A percentile compares a stretch with the other conserved stretches of the same genome.
Conservation (phyloP, 106 monocot species). For the Dioscorea dumetorum region DNA sequence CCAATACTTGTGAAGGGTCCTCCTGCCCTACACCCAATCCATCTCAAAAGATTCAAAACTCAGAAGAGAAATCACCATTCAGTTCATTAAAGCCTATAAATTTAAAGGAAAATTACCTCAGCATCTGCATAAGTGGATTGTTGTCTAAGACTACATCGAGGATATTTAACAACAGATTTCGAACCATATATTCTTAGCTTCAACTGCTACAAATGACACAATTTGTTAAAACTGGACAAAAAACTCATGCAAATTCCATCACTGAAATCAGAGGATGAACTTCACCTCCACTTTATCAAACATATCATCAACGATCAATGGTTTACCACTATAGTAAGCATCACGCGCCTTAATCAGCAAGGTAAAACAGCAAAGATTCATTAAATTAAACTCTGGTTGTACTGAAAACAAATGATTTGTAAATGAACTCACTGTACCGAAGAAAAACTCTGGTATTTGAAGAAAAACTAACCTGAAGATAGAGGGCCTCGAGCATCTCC, state of each 20-base stretch:
- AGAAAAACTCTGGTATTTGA: neutral
- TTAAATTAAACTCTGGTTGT: too few relatives aligned
- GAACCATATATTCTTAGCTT: slow-evolving; percentile 86
- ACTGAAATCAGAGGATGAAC: neutral
- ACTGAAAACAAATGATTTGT: too few relatives aligned
- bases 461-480: slow-evolving; percentile 52
- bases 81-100: neutral
- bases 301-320: slow-evolving; percentile 94
- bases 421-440: too few relatives aligned
- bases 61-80: too few relatives aligned
- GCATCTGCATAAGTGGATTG: slow-evolving; percentile 94
- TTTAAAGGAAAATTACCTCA: slow-evolving; percentile 50
- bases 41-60: slow-evolving; percentile 18
- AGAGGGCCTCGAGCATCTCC: slow-evolving; percentile 96
- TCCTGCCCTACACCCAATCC: slow-evolving; percentile 94
- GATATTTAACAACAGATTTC: slow-evolving; percentile 90
- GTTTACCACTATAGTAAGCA: slow-evolving; percentile 91
- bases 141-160: slow-evolving; percentile 80
- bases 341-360: slow-evolving; percentile 60
- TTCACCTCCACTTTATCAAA: slow-evolving; percentile 97
- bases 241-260: neutral
- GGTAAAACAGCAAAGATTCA: neutral
- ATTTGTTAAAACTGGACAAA: neutral
- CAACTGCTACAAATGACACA: slow-evolving; percentile 33
- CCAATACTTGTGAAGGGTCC: slow-evolving; percentile 83